These are phyloP conservation scores for Phycomyces blakesleeanus DNA, from an alignment of 192 early-diverging fungal genomes.

Conservation along the genomic window DNA sequence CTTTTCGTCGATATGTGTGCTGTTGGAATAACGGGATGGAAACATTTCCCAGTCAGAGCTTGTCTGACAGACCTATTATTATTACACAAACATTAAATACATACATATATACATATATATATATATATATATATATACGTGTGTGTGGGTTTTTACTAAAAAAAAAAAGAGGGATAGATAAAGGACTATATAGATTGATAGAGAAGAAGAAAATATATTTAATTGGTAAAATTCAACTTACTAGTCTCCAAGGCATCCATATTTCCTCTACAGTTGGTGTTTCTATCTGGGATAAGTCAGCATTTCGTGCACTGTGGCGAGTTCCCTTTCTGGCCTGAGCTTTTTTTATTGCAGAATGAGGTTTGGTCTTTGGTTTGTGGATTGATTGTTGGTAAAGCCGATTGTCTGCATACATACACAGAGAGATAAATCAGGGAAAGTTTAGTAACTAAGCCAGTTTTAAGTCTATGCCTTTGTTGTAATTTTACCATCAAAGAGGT, in stretches of 20 bases:
- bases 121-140: too few species aligned
- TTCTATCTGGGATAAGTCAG: conserved; percentile 29
- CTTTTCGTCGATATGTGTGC: conserved; percentile 53
- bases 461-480: too few species aligned
- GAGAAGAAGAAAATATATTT: background rate
- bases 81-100: background rate
- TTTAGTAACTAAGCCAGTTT: too few species aligned
- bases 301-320: conserved; percentile 17
- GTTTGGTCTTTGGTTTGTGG: conserved; percentile 5
- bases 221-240: conserved; percentile 4
- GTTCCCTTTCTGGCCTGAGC: background rate
- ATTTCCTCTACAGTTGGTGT: conserved; percentile 41
- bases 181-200: too few species aligned
- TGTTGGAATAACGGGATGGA: conserved; percentile 52
- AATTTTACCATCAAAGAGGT: conserved; percentile 73
- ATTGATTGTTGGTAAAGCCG: conserved; percentile 58
- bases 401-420: conserved; percentile 70
- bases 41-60: conserved; percentile 61
- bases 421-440: too few species aligned
- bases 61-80: conserved; percentile 48
- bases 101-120: too few species aligned
- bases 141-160: too few species aligned
- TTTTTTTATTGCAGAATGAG: conserved; percentile 25
- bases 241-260: conserved; percentile 42
- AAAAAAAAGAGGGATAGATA: too few species aligned